Percentiles rank a stretch among this genome's conserved stretches.
These are phyloP conservation scores for Aegilops umbellulata DNA, from an alignment of 176 grass and related monocot species.

Conservation along the genomic window DNA sequence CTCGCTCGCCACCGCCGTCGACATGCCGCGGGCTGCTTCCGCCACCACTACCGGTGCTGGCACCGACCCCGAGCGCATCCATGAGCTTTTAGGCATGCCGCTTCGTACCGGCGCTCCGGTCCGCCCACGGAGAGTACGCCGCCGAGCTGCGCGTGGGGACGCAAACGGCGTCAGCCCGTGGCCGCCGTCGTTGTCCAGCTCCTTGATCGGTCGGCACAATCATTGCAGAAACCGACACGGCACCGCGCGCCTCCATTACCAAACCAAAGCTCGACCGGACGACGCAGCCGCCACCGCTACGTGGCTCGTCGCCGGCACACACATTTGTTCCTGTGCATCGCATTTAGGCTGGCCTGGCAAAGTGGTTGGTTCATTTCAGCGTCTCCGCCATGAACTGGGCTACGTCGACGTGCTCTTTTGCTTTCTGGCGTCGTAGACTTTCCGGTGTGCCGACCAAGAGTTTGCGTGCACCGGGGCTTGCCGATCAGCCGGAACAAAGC, in stretches of 20 bases:
- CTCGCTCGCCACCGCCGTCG: not conserved
- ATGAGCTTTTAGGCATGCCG: not conserved
- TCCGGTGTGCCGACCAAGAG: not conserved
- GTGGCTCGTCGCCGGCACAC: not conserved
- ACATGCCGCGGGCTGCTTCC: not conserved
- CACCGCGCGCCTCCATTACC: not conserved
- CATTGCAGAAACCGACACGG: not conserved
- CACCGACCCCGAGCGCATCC: too few relatives aligned
- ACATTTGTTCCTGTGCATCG: not conserved
- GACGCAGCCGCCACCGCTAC: not conserved
- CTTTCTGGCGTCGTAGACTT: not conserved
- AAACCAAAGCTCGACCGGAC: not conserved
- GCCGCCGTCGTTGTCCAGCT: not conserved
- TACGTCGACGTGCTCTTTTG: not conserved
- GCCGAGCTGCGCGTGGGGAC: not conserved
- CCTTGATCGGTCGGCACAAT: not conserved
- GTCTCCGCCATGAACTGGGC: not conserved
- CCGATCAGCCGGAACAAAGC: not conserved
- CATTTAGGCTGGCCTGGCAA: not conserved
- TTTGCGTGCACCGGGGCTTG: not conserved
- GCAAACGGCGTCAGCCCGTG: not conserved
- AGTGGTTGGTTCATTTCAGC: not conserved
- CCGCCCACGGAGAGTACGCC: not conserved
- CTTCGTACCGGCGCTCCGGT: not conserved
- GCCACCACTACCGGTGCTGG: too few relatives aligned